Base-by-base conservation (phyloP, 2,329 filamentous ascomycete genomes). In the Aspergillus awamori region DNA sequence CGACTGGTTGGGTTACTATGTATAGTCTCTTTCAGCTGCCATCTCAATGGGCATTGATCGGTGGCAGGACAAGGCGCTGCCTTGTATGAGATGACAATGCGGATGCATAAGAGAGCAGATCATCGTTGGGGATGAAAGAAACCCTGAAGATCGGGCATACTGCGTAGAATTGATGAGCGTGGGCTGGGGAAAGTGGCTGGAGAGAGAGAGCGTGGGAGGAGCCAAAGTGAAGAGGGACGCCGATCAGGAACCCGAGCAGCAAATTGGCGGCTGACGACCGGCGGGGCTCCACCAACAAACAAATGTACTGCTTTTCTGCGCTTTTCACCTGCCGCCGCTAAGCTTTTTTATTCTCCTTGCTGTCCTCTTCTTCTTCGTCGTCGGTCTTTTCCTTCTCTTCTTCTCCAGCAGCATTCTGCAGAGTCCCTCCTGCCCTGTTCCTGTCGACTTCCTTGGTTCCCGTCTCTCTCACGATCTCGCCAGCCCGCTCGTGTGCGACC, bases 271-370 rank as follows among this genome's bases (percentile, higher is more conserved):
- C 38, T 30, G 20, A 38, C 39, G 53, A 56, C 22, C 24, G 22
- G 39, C 53, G 36, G 22, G 47, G 24, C 38, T 20, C 53, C 26
- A 28, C 33, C 33, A 36, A 36, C 33, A 36, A 36, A 13, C 33
- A 36, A 33, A 36, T 10, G 33, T 11, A 36, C 26, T 5, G 10
- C 13, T 11, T 6, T 28, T 15, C 2, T 26, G 24, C n/a, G 26
- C 39, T 8, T 43, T 43, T 56, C 39, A 20, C 20, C 51, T 22
- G n/a, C 39, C 43, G 26, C 30, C 53, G 39, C 30, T 47, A 56
- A 45, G 41, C 53, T 33, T 47, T 45, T 56, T 45, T 22, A 33
- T 47, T 45, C 26, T 33, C 24, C 53, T 51, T 28, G 47, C 26
- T 51, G 47, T 36, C 28, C 38, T 56, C 39, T 33, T 47, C 8